phyloP scores from a whole-genome alignment of 371 early-diverging fungal genomes.

The Rhizomucor pusillus region DNA sequence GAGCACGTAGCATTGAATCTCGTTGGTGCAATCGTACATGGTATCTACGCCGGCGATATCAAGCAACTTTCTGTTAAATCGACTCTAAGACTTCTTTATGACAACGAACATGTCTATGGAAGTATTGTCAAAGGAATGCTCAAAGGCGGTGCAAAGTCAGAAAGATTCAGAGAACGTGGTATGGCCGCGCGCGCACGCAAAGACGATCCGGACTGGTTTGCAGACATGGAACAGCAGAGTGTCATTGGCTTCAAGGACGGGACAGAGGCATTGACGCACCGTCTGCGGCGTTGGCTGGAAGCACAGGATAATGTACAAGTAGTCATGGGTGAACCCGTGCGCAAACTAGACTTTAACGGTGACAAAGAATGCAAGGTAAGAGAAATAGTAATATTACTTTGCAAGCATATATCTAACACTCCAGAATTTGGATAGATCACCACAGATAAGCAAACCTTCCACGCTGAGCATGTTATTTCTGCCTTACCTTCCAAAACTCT shows the following conservation, averaged over 20 bases:
- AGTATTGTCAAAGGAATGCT: conserved; percentile 53
- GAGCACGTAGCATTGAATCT: conserved; percentile 44
- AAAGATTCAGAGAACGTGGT: conserved; percentile 36
- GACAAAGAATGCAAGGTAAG: conserved; percentile 34
- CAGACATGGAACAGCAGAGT: conserved; percentile 58
- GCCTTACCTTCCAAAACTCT: conserved; percentile 61
- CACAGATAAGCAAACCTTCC: conserved; percentile 23
- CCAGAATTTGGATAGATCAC: conserved; percentile 21
- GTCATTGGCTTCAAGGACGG: conserved; percentile 83
- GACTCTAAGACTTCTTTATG: conserved; percentile 65
- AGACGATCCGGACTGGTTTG: conserved; percentile 56
- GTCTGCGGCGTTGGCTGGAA: conserved; percentile 49
- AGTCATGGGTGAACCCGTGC: conserved; percentile 34
- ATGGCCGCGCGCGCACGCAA: conserved; percentile 36
- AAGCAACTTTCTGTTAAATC: conserved; percentile 73
- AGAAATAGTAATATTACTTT: not conserved
- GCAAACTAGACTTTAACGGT: conserved; percentile 25
- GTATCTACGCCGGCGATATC: conserved; percentile 91
- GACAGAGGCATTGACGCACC: conserved; percentile 66
- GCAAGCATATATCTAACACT: not conserved
- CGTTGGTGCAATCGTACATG: conserved; percentile 87
- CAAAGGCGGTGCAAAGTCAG: conserved; percentile 32
- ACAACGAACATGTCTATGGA: conserved; percentile 66
- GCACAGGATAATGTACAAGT: conserved; percentile 54
- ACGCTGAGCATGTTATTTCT: conserved; percentile 64